Conservation (phyloP, 352 stramenopile genomes). For the Saprolegnia parasitica region DNA sequence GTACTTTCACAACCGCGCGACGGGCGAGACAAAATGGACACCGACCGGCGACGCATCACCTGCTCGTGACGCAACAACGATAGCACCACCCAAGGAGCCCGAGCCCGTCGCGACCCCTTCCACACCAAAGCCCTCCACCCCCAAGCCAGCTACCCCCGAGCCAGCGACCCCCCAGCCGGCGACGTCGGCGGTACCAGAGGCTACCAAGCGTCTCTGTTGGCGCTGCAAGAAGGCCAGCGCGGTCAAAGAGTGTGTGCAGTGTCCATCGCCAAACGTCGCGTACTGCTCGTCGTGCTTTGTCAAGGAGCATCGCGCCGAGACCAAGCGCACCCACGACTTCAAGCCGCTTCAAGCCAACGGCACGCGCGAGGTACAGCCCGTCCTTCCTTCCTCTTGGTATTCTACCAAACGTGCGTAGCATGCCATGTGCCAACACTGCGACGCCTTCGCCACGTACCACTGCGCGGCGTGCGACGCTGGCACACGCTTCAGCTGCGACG, state of each 20-base stretch:
- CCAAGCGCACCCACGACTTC: conserved; percentile 52
- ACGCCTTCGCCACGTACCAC: conserved; percentile 14
- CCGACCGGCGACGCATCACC: background rate
- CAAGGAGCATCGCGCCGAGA: conserved; percentile 37
- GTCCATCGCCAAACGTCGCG: conserved; percentile 29
- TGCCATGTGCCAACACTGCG: conserved; percentile 40
- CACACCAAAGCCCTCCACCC: background rate
- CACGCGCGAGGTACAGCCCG: conserved; percentile 36
- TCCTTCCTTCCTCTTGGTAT: conserved; percentile 30
- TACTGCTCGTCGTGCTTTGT: conserved; percentile 57
- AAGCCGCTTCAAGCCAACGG: conserved; percentile 34
- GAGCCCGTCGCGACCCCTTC: too few relatives aligned
- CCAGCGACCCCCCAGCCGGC: background rate
- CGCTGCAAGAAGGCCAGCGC: conserved; percentile 29
- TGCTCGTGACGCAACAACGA: background rate
- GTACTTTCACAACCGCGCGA: conserved; percentile 26
- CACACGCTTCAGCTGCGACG: conserved; percentile 58
- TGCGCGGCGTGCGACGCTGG: background rate
- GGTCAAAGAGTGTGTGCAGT: conserved; percentile 59
- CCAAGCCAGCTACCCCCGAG: background rate
- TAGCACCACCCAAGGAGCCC: background rate
- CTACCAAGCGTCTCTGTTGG: conserved; percentile 5
- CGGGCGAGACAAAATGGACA: conserved; percentile 21
- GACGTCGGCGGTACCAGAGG: background rate
- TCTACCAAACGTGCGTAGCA: background rate